Base-by-base conservation (phyloP, 2,329 filamentous ascomycete species). In the Saccharata proteae region DNA sequence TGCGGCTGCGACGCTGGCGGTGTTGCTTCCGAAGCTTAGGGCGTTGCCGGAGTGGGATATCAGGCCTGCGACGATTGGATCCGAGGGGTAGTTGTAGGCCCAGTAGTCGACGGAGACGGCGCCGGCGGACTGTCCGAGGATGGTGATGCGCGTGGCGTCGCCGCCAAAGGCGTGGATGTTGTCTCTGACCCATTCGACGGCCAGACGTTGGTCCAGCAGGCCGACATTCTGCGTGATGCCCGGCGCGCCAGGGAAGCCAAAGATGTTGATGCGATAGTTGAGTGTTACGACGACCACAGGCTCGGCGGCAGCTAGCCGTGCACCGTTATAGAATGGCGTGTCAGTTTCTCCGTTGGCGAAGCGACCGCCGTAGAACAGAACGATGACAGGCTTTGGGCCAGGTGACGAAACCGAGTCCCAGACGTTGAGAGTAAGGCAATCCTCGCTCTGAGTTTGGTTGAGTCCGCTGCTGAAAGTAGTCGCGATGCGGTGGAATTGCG, bases 11-110 rank as follows among this genome's bases (percentile, higher is more conserved):
- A 44, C 40, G 8, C 46, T 40, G 13, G 38, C 42, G 1, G 47
- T 54, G 21, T 47, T 49, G 6, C 39, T 41, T 24, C 42, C 27
- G 27, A 46, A 53, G 36, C 48, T 48, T 23, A 54, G 42, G 2
- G 52, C 58, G 3, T 57, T 64, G 3, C 67, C 67, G 4, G 65
- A 70, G 18, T 59, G 52, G 3, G 59, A 48, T 34, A 69, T 63
- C 7, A 67, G 47, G 3, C 55, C 64, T 5, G 52, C 45, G n/a
- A 59, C 58, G 9, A 71, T 69, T 5, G 67, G 64, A 16, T 70
- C 60, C 0, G 57, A 30, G 6, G 42, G 41, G 34, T 59, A 67
- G 0, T 65, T 59, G 30, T 65, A 71, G 0, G 59, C 51, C 52
- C 58, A 66, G 43, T 61, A 64, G 38, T 69, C 65, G 0, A 40